Conservation (phyloP, 1,139 yeast genomes). For the Pichia sp. region DNA sequence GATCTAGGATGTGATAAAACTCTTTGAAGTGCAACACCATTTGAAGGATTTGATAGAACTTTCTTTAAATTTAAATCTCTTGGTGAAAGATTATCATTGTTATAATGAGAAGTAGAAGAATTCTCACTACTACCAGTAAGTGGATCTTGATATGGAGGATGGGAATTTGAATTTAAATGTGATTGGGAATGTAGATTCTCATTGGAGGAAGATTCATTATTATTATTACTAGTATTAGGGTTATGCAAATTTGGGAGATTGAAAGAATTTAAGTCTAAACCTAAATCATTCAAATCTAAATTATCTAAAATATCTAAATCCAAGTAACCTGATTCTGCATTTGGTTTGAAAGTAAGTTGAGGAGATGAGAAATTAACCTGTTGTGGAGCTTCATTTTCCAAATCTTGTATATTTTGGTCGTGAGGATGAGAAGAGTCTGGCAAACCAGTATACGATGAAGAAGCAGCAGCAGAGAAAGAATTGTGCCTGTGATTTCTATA, state of each 20-base stretch:
- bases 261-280: slow-evolving; percentile 19
- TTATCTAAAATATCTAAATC: slow-evolving; percentile 23
- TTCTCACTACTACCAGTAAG: too few species aligned
- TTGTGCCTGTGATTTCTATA: slow-evolving; percentile 46
- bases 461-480: slow-evolving; percentile 76
- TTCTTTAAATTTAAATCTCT: slow-evolving; percentile 11
- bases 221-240: too few species aligned
- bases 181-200: background rate
- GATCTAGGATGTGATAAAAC: slow-evolving; percentile 17
- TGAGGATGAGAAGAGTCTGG: slow-evolving; percentile 27
- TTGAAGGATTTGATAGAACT: slow-evolving; percentile 16
- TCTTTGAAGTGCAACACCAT: slow-evolving; percentile 15
- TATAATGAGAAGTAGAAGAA: too few species aligned
- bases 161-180: background rate
- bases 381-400: slow-evolving; percentile 40
- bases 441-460: slow-evolving; percentile 54
- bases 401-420: slow-evolving; percentile 15
- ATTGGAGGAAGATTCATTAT: background rate
- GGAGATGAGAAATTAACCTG: slow-evolving; percentile 80
- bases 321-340: slow-evolving; percentile 22
- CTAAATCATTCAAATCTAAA: slow-evolving; percentile 33
- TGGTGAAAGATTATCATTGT: slow-evolving; percentile 2
- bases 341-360: slow-evolving; percentile 36
- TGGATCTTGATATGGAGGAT: background rate
- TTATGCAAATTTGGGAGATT: slow-evolving; percentile 2